Conservation (phyloP, 331 rosid species). For the Rosa hybrid region DNA sequence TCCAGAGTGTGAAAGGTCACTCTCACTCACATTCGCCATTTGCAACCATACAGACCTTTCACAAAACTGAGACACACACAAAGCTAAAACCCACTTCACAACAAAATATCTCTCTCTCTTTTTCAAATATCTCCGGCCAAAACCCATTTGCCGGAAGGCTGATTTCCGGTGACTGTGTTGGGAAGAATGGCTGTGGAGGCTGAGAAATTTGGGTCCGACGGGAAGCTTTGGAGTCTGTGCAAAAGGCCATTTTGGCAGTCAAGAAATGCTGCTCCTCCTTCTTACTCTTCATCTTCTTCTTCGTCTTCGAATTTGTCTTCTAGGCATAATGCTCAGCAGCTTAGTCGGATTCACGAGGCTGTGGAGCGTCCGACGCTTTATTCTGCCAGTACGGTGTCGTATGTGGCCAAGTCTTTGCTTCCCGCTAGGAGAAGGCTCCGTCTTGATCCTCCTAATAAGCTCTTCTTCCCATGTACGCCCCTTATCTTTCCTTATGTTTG, state of each 20-base stretch:
- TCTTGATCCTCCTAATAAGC: constrained; percentile 95
- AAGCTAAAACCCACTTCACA: constrained; percentile 1
- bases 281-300: constrained; percentile 47
- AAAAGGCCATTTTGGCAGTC: constrained; percentile 91
- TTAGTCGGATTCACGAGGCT: constrained; percentile 49
- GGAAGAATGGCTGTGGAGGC: constrained; percentile 64
- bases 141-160: constrained; percentile 36
- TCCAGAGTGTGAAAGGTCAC: constrained; percentile 41
- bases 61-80: constrained; percentile 18
- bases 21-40: constrained; percentile 35
- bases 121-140: constrained; percentile 18
- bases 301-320: constrained; percentile 50
- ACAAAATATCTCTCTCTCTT: constrained; percentile 26
- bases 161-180: constrained; percentile 23
- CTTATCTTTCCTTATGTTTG: constrained; percentile 1
- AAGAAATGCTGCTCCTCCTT: constrained; percentile 47
- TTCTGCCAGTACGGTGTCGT: constrained; percentile 61
- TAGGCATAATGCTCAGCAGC: constrained; percentile 49
- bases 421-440: constrained; percentile 83
- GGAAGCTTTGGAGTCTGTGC: constrained; percentile 76
- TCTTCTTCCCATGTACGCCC: constrained; percentile 81
- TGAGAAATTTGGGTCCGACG: constrained; percentile 68
- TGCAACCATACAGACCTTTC: constrained; percentile 31
- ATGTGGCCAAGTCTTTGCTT: constrained; percentile 76
- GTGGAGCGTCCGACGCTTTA: constrained; percentile 51